Percentiles rank a stretch among this genome's conserved stretches.
These are phyloP conservation scores for Glaciozyma martinii DNA, from an alignment of 768 basidiomycete genomes.

Conservation along the genomic window DNA sequence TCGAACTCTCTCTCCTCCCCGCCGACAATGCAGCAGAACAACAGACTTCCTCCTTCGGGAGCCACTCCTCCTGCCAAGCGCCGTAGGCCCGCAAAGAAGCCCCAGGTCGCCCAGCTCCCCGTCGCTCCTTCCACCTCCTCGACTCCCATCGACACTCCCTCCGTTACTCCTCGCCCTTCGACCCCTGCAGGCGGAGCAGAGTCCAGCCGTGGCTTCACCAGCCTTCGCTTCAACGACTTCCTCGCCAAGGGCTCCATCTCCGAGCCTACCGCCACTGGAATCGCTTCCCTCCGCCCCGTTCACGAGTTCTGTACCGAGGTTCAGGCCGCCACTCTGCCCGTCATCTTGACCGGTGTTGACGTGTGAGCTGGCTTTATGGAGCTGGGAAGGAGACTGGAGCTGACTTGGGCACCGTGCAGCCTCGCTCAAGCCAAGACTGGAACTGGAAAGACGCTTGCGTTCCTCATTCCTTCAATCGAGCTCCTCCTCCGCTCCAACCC, in stretches of 20 bases:
- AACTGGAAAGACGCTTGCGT: slow-evolving; percentile 50
- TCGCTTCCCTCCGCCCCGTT: background rate
- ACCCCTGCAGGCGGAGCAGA: background rate
- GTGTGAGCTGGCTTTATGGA: slow-evolving; percentile 1
- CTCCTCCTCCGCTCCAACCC: slow-evolving; percentile 32
- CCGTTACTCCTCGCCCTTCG: background rate
- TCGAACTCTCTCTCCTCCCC: too few relatives aligned
- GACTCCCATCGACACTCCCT: background rate
- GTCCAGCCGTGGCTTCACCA: slow-evolving; percentile 4
- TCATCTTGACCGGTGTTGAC: slow-evolving; percentile 25
- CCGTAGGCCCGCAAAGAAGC: background rate
- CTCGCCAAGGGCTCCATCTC: background rate
- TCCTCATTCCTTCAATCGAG: slow-evolving; percentile 43
- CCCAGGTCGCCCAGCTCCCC: background rate
- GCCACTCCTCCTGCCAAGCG: background rate
- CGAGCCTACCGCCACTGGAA: background rate
- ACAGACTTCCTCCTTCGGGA: too few relatives aligned
- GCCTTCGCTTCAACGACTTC: background rate
- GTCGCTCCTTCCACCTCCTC: background rate
- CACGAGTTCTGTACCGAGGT: slow-evolving; percentile 27
- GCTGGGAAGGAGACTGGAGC: background rate
- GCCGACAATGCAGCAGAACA: too few relatives aligned
- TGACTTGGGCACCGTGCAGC: background rate
- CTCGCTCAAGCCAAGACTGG: slow-evolving; percentile 36
- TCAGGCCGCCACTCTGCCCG: slow-evolving; percentile 31